Evolutionary conservation across 176 grass and related monocot genomes (phyloP), one percentile per base, ranked within the genome.

Genomic region (Bolboschoenus planiculmis): DNA sequence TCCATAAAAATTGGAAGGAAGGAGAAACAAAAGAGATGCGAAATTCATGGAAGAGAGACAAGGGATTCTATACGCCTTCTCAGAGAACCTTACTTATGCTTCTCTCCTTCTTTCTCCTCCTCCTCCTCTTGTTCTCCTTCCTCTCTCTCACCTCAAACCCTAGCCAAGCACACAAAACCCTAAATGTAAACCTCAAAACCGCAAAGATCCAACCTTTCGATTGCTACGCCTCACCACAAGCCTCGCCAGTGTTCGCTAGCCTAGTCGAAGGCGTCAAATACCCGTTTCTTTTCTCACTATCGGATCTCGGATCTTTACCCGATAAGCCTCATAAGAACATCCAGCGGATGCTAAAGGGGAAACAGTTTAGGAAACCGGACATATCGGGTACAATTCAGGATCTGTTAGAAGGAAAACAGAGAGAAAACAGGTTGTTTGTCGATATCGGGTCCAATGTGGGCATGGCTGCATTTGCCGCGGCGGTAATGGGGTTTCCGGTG

Each of bases 401-500:
- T 43, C 58, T 97, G 61, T 86, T 97, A 43, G 85, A 27, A 53
- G 85, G 85, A 50, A 84, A 87, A 63, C 31, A 84, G 0, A 79
- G 77, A 29, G 44, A 80, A 27, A 78, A 4, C 0, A 88, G 90
- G 0, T 48, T 92, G 86, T 86, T 97, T 78, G 85, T 97, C 78
- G 94, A 97, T 82, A 85, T 97, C 3, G 94, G 94, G 58, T 90
- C 88, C 72, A 97, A 97, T 85, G 92, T 94, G 11, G 94, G 94
- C 39, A 97, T 97, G 92, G 94, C 92, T 0, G 29, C 94, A 8
- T 97, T 97, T 82, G 90, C 92, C 1, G 94, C 90, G 3, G 94
- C 94, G 0, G 90, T 87, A 33, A 98, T 98, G 90, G 96, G 96
- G 56, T 91, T 91, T 81, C 81, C 88, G 39, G 96, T 98, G 51